These are phyloP conservation scores for Takashimella tepidaria DNA, from an alignment of 1,284 basidiomycete genomes.

Conservation along the genomic window DNA sequence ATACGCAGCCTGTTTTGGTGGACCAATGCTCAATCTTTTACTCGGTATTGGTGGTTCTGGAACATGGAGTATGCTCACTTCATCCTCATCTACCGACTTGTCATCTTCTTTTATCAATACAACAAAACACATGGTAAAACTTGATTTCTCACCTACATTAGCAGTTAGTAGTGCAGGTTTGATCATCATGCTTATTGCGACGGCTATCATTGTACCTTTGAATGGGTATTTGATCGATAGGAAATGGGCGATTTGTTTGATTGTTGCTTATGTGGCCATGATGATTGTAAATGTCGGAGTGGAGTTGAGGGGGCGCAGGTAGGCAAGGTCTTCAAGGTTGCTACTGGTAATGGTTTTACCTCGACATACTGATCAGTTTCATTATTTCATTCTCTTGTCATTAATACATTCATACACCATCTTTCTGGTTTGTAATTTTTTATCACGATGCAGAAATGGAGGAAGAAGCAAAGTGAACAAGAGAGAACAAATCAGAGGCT, in stretches of 20 bases:
- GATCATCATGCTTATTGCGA: conserved; percentile 65
- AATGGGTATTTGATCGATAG: conserved; percentile 76
- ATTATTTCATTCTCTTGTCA: too few species aligned
- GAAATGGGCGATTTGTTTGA: conserved; percentile 72
- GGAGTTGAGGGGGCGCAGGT: conserved; percentile 52
- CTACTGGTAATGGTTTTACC: too few species aligned
- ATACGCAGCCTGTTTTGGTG: conserved; percentile 50
- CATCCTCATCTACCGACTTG: conserved; percentile 1
- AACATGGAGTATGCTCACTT: conserved; percentile 42
- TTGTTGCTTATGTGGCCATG: conserved; percentile 64
- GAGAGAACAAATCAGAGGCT: too few species aligned
- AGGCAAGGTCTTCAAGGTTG: neutral
- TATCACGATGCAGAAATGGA: too few species aligned
- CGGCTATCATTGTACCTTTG: conserved; percentile 76
- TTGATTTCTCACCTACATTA: conserved; percentile 76
- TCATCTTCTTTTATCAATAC: neutral
- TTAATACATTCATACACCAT: too few species aligned
- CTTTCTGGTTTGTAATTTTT: too few species aligned
- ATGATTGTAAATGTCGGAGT: conserved; percentile 71
- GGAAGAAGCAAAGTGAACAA: too few species aligned
- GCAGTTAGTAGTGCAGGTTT: conserved; percentile 77
- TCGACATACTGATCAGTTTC: too few species aligned
- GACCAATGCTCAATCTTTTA: conserved; percentile 84
- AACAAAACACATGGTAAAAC: conserved; percentile 60
- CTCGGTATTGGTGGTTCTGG: conserved; percentile 53